Evolutionary conservation across 768 basidiomycete species (phyloP), one percentile per base, ranked within the genome.

Genomic region (Suillus placidus): DNA sequence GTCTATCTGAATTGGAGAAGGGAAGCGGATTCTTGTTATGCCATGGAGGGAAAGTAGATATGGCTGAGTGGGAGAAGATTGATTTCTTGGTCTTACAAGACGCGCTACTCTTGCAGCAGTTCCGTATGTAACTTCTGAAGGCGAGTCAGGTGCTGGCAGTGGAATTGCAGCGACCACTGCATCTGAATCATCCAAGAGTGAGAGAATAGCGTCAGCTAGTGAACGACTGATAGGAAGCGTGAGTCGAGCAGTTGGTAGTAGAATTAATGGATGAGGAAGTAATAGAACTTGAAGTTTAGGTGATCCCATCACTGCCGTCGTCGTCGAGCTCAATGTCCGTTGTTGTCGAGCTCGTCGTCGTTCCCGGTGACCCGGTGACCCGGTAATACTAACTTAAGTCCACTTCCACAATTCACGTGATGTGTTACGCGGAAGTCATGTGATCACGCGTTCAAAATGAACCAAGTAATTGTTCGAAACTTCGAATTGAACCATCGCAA

Each of bases 1-100:
- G 56, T 70, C 70, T 52, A 71, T 75, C 43, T 73, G 71, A 42
- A 79, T 73, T 4, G 85, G 79, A 7, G 76, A 68, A 51, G 84
- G 76, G 42, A 93, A 80, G 63, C 84, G 84, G 26, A 94, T 77
- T 57, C 93, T 85, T 6, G 87, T 82, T 55, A 92, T 78, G 51
- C 93, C 93, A 52, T 90, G 89, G 13, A 94, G 81, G 12, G 88
- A 88, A 62, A 94, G 82, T 20, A 90, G 77, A 75, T 89, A 91
- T 8, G 88, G 83, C 66, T 89, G 85, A 60, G 81, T 80, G 18
- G 77, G 65, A 12, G 77, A 65, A 26, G 63, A 56, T 5, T 66
- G 35, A 60, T 85, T 83, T 60, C 87, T 82, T 0, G 93, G 88
- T 26, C 87, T 84, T 47, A 88, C 85, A 58, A 94, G 81, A 13